Conservation (phyloP, 768 basidiomycete genomes). For the Fistulinella prunicolor region DNA sequence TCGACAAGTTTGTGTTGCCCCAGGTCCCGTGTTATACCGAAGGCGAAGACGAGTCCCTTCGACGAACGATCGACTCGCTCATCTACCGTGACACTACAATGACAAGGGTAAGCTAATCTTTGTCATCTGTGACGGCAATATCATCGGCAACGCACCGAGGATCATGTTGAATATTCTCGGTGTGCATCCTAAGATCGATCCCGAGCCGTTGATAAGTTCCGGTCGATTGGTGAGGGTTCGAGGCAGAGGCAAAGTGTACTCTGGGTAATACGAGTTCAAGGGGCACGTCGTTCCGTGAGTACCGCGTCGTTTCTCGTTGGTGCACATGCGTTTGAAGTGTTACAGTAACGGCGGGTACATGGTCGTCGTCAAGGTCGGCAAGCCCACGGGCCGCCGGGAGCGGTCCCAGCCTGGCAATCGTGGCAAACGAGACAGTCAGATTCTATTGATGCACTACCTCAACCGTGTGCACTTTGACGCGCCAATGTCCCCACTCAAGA, state of each 20-base stretch:
- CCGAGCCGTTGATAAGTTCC: slow-evolving; percentile 90
- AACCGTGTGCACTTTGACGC: slow-evolving; percentile 94
- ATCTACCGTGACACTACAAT: slow-evolving; percentile 81
- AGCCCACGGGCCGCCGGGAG: slow-evolving; percentile 92
- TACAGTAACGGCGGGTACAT: slow-evolving; percentile 87
- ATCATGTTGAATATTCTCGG: slow-evolving; percentile 93
- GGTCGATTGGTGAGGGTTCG: slow-evolving; percentile 86
- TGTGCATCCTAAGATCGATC: slow-evolving; percentile 84
- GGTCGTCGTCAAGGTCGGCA: slow-evolving; percentile 92
- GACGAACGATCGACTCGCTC: slow-evolving; percentile 87
- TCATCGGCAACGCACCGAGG: slow-evolving; percentile 92
- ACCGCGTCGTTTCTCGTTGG: slow-evolving; percentile 32
- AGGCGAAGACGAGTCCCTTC: slow-evolving; percentile 90
- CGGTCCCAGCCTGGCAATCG: slow-evolving; percentile 91
- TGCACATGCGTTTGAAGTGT: background rate
- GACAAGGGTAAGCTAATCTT: slow-evolving; percentile 94
- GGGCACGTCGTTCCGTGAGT: slow-evolving; percentile 93
- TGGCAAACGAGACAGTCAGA: slow-evolving; percentile 94
- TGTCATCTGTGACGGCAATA: slow-evolving; percentile 94
- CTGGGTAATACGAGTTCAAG: slow-evolving; percentile 90
- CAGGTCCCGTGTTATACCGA: slow-evolving; percentile 96
- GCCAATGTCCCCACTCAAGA: slow-evolving; percentile 89
- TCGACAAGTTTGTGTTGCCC: slow-evolving; percentile 92
- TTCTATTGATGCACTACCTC: slow-evolving; percentile 84
- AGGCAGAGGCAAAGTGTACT: slow-evolving; percentile 91